Base-by-base conservation (phyloP, 2,329 filamentous ascomycete genomes). In the Coniochaeta pulveracea region DNA sequence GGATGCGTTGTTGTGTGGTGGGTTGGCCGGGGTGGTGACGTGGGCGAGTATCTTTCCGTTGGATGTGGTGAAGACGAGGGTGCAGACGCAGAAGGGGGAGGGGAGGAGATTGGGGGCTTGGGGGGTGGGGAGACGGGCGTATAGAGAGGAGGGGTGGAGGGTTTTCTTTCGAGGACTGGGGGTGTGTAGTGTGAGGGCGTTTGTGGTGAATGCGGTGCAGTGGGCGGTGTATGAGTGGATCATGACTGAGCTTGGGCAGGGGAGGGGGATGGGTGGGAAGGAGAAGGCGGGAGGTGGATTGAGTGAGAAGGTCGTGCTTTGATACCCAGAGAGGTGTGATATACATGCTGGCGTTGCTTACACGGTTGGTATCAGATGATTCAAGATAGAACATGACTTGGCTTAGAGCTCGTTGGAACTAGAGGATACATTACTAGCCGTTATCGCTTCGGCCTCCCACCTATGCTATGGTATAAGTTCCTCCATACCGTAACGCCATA, bases 191-290 rank as follows among this genome's bases (percentile, higher is more conserved):
- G 57, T 82, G 7, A 66, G 89, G 44, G 89, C 89, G 1, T 95
- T 96, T 52, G 63, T 93, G 34, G 89, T 95, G 24, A 95, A 95
- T 60, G 88, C 89, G 3, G 81, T 85, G n/a, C 68, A 86, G 61
- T 96, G 88, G 88, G 80, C 81, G 16, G 74, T 85, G 5, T 95
- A 95, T 52, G 88, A 95, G 58, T 85, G 81, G 76, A 72, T 85
- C 47, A 89, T 94, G 81, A 50, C 54, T 17, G 63, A 72, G 47
- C 49, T 78, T 15, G 61, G 59, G 3, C 49, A 57, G 32, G 54
- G 52, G 5, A 44, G 48, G 29, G 43, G 37, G 29, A 41, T 18
- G 22, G 37, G 24, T 29, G 34, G 14, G 33, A 29, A 14, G 6
- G 21, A 27, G 34, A 26, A 19, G 15, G 22, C 26, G 17, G 14